Base-by-base conservation (phyloP, 2,329 filamentous ascomycete genomes). In the Ascochyta rabiei region DNA sequence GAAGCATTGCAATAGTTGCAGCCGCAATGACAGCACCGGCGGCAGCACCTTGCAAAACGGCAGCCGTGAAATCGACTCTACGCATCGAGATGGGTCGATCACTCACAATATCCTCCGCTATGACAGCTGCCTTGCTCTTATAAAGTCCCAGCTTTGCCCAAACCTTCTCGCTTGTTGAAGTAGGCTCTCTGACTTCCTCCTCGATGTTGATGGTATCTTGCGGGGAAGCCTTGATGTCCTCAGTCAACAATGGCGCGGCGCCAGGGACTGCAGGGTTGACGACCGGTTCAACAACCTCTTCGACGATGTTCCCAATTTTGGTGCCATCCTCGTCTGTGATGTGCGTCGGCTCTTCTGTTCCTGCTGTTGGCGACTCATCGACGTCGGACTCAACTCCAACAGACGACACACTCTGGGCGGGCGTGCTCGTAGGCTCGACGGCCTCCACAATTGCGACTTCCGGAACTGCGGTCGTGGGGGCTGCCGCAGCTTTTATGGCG, bases 51-150 rank as follows among this genome's bases (percentile, higher is more conserved):
- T 79, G 74, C n/a, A 80, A 59, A 4, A 78, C 72, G 16, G 75
- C 71, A n/a, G 74, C 74, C 2, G 79, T 81, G 35, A 78, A 68
- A 46, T 81, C 79, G 41, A 79, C 72, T 53, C 77, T 74, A 34
- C 77, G 76, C 42, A 81, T 71, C 15, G 77, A 76, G 44, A 81
- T 73, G 28, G 73, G 43, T 19, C 76, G 71, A 43, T 81, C 76
- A 63, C 78, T 80, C 61, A 81, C 73, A 4, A 77, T 60, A 37
- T 77, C 75, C 30, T 70, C 57, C 24, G 66, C 64, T 39, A 62
- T 56, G 10, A 60, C 56, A 9, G 48, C 53, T 18, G 65, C 53
- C 30, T 53, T 70, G 30, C 62, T 53, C 39, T 65, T 66, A 69
- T 65, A 71, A 4, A 60, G 54, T 13, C 60, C 53, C 3, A 57